These are phyloP conservation scores for Xylaria grammica DNA, from an alignment of 495 filamentous ascomycete genomes.

Conservation along the genomic window DNA sequence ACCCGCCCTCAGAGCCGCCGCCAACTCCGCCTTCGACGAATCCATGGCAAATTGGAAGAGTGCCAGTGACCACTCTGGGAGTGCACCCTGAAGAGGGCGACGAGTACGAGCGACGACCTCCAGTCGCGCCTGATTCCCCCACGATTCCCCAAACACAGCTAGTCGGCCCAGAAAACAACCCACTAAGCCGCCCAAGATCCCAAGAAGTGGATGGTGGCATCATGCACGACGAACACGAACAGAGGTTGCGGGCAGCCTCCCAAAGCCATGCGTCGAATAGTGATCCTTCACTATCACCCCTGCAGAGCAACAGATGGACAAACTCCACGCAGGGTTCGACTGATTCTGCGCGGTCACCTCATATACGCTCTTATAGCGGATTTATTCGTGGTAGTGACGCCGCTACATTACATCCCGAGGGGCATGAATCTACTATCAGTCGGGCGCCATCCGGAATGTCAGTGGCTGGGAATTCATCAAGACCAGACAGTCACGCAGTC, in stretches of 20 bases:
- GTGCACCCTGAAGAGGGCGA: conserved; percentile 34
- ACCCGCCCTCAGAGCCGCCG: conserved; percentile 36
- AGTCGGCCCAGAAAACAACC: conserved; percentile 26
- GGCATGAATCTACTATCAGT: conserved; percentile 23
- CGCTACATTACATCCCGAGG: conserved; percentile 5
- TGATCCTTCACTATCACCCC: conserved; percentile 35
- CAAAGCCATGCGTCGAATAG: conserved; percentile 32
- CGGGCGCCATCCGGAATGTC: conserved; percentile 29
- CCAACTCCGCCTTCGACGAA: conserved; percentile 25
- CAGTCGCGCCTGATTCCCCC: conserved; percentile 33
- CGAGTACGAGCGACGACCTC: conserved; percentile 30
- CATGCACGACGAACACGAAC: conserved; percentile 34
- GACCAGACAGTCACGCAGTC: conserved; percentile 28
- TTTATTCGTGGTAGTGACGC: conserved; percentile 27
- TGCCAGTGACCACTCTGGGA: conserved; percentile 31
- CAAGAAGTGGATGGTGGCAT: conserved; percentile 25
- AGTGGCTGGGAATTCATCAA: conserved; percentile 24
- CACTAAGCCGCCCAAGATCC: conserved; percentile 20
- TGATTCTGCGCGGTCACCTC: conserved; percentile 12
- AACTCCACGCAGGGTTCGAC: conserved; percentile 37
- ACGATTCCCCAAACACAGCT: conserved; percentile 37
- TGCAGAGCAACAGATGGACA: conserved; percentile 39
- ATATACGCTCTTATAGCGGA: conserved; percentile 29
- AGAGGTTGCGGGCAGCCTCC: conserved; percentile 34
- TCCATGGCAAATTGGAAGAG: conserved; percentile 32